Evolutionary conservation across 2,329 filamentous ascomycete genomes (phyloP).

Genomic region (Hansfordia pulvinata): DNA sequence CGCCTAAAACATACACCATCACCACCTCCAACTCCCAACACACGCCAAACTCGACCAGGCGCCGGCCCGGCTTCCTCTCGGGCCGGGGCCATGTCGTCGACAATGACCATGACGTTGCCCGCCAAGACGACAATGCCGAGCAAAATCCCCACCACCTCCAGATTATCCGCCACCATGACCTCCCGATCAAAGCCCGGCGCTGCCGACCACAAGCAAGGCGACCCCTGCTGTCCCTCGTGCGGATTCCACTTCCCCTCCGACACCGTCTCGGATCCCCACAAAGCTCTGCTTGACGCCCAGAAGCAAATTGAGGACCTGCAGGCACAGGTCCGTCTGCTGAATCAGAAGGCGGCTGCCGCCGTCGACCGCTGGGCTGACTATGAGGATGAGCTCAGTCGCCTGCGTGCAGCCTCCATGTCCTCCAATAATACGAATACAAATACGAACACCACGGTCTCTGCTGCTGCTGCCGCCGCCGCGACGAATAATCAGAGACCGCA

Average conservation of each 20-base stretch:
- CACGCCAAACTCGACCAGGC: too few relatives aligned
- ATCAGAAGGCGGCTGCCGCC: conserved; percentile 53
- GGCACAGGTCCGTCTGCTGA: conserved; percentile 55
- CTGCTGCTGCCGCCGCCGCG: neutral
- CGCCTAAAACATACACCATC: too few relatives aligned
- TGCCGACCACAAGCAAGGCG: conserved; percentile 9
- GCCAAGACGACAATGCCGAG: too few relatives aligned
- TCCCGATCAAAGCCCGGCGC: conserved; percentile 8
- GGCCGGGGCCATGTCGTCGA: conserved; percentile 9
- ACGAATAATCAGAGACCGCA: too few relatives aligned
- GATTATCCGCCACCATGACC: conserved; percentile 4
- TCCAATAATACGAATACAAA: conserved; percentile 10
- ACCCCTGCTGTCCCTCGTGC: conserved; percentile 35
- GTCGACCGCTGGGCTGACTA: conserved; percentile 62
- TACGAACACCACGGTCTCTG: conserved; percentile 12
- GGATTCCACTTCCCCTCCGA: conserved; percentile 24
- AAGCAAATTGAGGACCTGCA: conserved; percentile 55
- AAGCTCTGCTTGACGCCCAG: conserved; percentile 38
- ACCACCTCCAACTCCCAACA: too few relatives aligned
- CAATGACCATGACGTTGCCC: conserved; percentile 14
- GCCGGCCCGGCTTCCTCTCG: too few relatives aligned
- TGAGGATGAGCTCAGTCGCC: conserved; percentile 58
- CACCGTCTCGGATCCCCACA: conserved; percentile 17
- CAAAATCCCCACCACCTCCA: too few relatives aligned
- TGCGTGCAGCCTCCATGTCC: conserved; percentile 35